phyloP scores from a whole-genome alignment of 495 filamentous ascomycete species.

The Neurospora sp. region DNA sequence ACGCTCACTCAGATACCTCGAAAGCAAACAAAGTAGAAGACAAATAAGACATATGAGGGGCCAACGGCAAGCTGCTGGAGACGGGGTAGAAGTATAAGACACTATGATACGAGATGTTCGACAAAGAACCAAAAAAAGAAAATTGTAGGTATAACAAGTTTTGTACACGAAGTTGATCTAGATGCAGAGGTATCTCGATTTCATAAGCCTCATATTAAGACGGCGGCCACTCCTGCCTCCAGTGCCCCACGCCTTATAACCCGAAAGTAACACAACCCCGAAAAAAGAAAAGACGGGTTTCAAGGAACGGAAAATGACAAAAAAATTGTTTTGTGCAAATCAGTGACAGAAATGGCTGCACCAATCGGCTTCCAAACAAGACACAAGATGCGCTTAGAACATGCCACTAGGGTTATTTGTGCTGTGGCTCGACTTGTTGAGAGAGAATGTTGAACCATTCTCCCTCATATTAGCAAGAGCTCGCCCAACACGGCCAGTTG shows the following conservation, averaged over 20 bases:
- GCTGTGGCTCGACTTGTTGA: conserved; percentile 19
- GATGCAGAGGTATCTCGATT: conserved; percentile 21
- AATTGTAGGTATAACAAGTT: not conserved
- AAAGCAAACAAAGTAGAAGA: not conserved
- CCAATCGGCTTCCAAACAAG: conserved; percentile 1
- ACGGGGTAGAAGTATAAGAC: not conserved
- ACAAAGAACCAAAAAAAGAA: conserved; percentile 5
- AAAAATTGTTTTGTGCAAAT: conserved; percentile 3
- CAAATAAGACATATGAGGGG: not conserved
- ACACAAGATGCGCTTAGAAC: conserved; percentile 22
- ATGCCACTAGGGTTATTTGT: conserved; percentile 33
- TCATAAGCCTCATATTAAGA: conserved; percentile 15
- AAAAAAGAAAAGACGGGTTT: conserved; percentile 12
- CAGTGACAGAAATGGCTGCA: not conserved
- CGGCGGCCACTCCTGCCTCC: not conserved
- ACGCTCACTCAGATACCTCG: not conserved
- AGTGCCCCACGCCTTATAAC: not conserved
- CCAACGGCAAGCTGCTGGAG: not conserved
- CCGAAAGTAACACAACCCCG: conserved; percentile 6
- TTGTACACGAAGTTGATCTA: conserved; percentile 2
- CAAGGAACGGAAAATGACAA: conserved; percentile 8
- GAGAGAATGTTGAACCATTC: conserved; percentile 25
- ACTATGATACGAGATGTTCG: not conserved
- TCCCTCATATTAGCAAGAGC: conserved; percentile 30
- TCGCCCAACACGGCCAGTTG: conserved; percentile 36